phyloP scores from a whole-genome alignment of 164 flowering plant genomes.

The Piper betle region DNA sequence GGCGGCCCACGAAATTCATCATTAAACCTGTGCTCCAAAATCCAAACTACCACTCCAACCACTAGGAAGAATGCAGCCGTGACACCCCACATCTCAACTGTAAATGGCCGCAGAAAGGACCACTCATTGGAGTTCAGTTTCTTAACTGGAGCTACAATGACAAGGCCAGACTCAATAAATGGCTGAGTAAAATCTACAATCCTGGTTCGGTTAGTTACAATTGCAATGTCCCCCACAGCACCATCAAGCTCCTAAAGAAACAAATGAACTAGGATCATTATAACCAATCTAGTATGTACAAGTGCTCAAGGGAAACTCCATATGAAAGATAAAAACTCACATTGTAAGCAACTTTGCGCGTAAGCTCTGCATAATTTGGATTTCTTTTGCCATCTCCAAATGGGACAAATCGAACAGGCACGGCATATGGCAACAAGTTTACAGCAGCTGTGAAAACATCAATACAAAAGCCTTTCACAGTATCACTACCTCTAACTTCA shows the following conservation, averaged over 20 bases:
- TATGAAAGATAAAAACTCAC: constrained; percentile 31
- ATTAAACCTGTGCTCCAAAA: constrained; percentile 25
- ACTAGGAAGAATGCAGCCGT: constrained; percentile 51
- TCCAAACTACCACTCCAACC: constrained; percentile 27
- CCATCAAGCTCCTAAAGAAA: constrained; percentile 53
- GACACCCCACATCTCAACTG: constrained; percentile 50
- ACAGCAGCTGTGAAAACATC: constrained; percentile 81
- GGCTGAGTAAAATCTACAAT: constrained; percentile 84
- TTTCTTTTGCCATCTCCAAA: constrained; percentile 59
- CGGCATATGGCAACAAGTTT: constrained; percentile 70
- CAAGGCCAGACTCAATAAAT: constrained; percentile 69
- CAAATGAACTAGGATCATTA: neutral
- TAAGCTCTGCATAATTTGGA: constrained; percentile 66
- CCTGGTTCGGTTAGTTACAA: constrained; percentile 50
- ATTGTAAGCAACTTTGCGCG: constrained; percentile 35
- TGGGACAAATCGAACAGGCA: constrained; percentile 49
- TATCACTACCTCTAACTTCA: constrained; percentile 28
- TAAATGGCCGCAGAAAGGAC: constrained; percentile 75
- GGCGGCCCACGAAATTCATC: constrained; percentile 34
- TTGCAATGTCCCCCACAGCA: constrained; percentile 72
- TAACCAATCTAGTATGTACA: constrained; percentile 8
- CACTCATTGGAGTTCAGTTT: constrained; percentile 39
- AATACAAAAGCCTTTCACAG: constrained; percentile 61
- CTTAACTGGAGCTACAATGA: constrained; percentile 63
- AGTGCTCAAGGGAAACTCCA: neutral